Percentiles rank a stretch among this genome's conserved stretches.
phyloP scores from a whole-genome alignment of 129 eudicot genomes.

The Chrysanthemum lavandulifolium region DNA sequence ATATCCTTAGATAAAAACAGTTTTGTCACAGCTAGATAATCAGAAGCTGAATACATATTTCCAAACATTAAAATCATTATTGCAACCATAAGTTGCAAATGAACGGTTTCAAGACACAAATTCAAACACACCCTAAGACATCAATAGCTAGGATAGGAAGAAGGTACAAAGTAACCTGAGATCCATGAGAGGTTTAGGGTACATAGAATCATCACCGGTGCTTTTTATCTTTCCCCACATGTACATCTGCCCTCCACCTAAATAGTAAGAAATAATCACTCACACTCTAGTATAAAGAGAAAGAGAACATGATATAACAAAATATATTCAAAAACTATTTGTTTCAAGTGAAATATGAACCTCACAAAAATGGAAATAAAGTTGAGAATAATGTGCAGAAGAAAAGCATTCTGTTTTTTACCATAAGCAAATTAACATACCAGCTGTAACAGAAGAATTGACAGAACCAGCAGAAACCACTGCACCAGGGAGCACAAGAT shows the following conservation, averaged over 20 bases:
- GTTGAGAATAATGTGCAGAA: not conserved
- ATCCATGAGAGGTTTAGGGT: constrained; percentile 97
- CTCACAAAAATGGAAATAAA: too few species aligned
- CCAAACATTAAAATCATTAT: too few species aligned
- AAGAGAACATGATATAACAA: not conserved
- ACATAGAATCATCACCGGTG: constrained; percentile 95
- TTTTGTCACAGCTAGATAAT: too few species aligned
- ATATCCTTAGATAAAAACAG: too few species aligned
- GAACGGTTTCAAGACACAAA: too few species aligned
- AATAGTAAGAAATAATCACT: not conserved
- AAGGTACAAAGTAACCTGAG: constrained; percentile 63
- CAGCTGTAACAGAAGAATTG: constrained; percentile 84
- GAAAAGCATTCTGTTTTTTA: not conserved
- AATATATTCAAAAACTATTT: not conserved
- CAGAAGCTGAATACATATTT: too few species aligned
- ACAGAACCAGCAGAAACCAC: constrained; percentile 86
- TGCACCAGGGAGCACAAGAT: constrained; percentile 75
- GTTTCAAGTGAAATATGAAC: too few species aligned
- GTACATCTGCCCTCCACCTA: constrained; percentile 94
- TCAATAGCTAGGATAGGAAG: not conserved
- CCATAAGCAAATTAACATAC: constrained; percentile 34
- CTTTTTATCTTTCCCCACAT: constrained; percentile 98
- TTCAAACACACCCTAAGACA: not conserved
- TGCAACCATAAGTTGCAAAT: too few species aligned
- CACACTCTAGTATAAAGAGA: not conserved